phyloP scores from a whole-genome alignment of 1,284 basidiomycete genomes.

The Volvariella surrecta region DNA sequence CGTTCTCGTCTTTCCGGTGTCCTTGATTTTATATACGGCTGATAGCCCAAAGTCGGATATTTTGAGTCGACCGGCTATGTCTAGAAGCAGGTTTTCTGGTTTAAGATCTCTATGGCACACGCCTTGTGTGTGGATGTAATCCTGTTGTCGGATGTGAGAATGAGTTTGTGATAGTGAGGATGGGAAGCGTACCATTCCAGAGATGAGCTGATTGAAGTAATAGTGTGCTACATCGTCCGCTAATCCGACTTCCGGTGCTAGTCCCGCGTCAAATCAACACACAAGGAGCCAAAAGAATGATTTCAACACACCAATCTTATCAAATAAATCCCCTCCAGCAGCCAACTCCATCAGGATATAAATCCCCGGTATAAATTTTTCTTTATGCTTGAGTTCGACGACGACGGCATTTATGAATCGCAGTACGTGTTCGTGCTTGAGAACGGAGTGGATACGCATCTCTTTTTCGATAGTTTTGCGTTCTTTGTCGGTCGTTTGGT shows the following conservation, averaged over 20 bases:
- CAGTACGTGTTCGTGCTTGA: conserved; percentile 81
- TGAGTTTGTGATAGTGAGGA: background rate
- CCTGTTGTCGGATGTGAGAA: conserved; percentile 32
- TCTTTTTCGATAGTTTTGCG: conserved; percentile 88
- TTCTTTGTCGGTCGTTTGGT: conserved; percentile 50
- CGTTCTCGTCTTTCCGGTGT: conserved; percentile 61
- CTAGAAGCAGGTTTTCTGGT: conserved; percentile 89
- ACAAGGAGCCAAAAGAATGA: background rate
- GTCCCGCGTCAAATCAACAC: background rate
- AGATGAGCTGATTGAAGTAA: conserved; percentile 86
- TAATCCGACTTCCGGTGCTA: conserved; percentile 61
- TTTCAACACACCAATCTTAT: conserved; percentile 79
- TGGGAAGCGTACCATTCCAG: conserved; percentile 54
- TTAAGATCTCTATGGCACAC: conserved; percentile 96
- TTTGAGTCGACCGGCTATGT: conserved; percentile 75
- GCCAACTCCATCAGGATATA: conserved; percentile 95
- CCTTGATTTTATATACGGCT: conserved; percentile 87
- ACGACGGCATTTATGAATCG: conserved; percentile 77
- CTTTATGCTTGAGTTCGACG: conserved; percentile 58
- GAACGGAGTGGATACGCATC: conserved; percentile 80
- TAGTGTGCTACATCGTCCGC: conserved; percentile 85
- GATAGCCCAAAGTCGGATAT: conserved; percentile 96
- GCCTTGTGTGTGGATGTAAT: conserved; percentile 83
- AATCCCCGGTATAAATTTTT: conserved; percentile 64
- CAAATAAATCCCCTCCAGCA: conserved; percentile 92